Conservation (phyloP, 1,284 basidiomycete genomes). For the Sporisorium iseilematis-ciliati region DNA sequence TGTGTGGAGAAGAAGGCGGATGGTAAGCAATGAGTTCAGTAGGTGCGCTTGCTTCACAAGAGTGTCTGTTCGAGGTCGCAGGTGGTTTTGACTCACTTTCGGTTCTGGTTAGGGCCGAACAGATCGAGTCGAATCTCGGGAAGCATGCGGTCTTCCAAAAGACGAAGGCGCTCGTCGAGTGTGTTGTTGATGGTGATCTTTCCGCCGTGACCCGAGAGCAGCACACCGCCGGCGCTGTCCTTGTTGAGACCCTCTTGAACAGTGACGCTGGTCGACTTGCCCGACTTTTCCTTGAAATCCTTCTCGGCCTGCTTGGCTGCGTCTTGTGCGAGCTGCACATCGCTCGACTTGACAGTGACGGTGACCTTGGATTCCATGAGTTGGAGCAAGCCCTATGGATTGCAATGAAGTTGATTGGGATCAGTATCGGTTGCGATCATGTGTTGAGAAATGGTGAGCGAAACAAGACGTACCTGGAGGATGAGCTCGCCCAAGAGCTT, state of each 20-base stretch:
- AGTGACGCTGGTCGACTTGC: constrained; percentile 76
- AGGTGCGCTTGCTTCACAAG: not conserved
- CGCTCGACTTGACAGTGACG: constrained; percentile 58
- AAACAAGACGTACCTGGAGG: constrained; percentile 76
- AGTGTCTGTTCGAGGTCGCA: not conserved
- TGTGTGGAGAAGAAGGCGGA: constrained; percentile 6
- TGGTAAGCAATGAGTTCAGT: constrained; percentile 5
- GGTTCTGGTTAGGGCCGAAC: constrained; percentile 67
- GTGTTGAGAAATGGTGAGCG: not conserved
- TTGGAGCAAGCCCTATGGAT: constrained; percentile 61
- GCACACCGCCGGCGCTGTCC: constrained; percentile 71
- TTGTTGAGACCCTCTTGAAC: constrained; percentile 79
- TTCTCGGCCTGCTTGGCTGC: constrained; percentile 77
- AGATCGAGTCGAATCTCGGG: constrained; percentile 67
- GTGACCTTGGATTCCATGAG: constrained; percentile 64
- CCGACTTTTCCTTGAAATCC: constrained; percentile 81
- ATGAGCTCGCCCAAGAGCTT: constrained; percentile 73
- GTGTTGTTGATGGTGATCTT: constrained; percentile 69
- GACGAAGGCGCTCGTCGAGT: constrained; percentile 65
- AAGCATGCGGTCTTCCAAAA: constrained; percentile 67
- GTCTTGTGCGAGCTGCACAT: constrained; percentile 70
- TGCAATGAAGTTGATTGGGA: not conserved
- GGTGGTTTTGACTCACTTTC: constrained; percentile 55
- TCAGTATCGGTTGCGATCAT: not conserved
- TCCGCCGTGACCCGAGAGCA: constrained; percentile 58